These are phyloP conservation scores for Strobilomyces confusus DNA, from an alignment of 768 basidiomycete genomes.

Conservation along the genomic window DNA sequence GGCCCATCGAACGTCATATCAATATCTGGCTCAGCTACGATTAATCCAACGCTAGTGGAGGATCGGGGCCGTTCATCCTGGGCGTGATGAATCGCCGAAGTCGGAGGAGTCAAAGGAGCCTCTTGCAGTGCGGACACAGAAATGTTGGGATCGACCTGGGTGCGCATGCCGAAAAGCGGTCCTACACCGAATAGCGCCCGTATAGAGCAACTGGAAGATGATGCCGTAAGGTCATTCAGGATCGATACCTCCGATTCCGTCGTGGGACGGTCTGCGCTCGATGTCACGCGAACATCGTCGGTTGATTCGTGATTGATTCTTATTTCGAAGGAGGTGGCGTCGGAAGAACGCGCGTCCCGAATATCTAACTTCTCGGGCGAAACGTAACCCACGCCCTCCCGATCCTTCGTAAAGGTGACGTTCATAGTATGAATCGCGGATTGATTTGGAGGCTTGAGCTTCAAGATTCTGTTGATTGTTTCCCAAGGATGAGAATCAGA, in stretches of 20 bases:
- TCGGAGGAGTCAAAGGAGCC: not conserved
- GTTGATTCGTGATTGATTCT: not conserved
- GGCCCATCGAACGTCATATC: slow-evolving; percentile 21
- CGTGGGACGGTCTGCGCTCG: not conserved
- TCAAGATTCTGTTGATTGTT: slow-evolving; percentile 27
- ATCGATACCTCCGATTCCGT: not conserved
- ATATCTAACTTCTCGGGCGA: not conserved
- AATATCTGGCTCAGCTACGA: not conserved
- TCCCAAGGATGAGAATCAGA: slow-evolving; percentile 31
- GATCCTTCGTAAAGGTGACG: slow-evolving; percentile 19
- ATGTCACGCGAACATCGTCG: not conserved
- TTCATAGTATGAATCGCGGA: not conserved
- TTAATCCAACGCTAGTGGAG: not conserved
- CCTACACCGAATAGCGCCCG: not conserved
- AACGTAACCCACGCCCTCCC: slow-evolving; percentile 28
- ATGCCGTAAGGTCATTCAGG: not conserved
- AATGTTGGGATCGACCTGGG: not conserved
- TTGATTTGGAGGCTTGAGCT: slow-evolving; percentile 8
- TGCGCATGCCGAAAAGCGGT: not conserved
- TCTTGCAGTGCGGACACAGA: not conserved
- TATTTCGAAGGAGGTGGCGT: not conserved
- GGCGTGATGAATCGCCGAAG: not conserved
- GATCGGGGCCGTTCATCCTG: not conserved
- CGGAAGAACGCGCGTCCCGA: not conserved
- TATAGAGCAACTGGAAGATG: not conserved